Conservation (phyloP, 805 yeast genomes). For the Dipodascus albidus region DNA sequence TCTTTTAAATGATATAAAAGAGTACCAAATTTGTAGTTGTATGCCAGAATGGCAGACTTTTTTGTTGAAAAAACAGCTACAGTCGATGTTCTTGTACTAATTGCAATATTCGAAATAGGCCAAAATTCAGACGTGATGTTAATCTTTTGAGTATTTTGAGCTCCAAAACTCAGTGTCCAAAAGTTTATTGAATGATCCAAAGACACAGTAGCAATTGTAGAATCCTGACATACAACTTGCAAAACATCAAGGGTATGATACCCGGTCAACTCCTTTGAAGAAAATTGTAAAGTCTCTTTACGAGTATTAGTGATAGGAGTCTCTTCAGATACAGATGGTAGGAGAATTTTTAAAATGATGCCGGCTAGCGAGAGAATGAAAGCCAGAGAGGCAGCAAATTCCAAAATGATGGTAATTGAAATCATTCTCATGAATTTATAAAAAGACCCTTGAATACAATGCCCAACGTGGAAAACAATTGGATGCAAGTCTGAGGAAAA, state of each 20-base stretch:
- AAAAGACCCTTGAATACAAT: neutral
- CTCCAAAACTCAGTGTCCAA: conserved; percentile 33
- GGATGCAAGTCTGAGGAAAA: neutral
- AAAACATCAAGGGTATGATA: conserved; percentile 56
- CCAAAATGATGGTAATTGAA: conserved; percentile 28
- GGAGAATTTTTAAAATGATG: conserved; percentile 32
- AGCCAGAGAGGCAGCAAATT: conserved; percentile 39
- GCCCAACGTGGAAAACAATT: conserved; percentile 1
- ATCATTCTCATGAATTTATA: conserved; percentile 3
- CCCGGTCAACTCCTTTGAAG: conserved; percentile 33
- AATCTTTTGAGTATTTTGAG: conserved; percentile 5
- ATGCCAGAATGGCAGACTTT: conserved; percentile 4
- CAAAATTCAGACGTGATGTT: conserved; percentile 12
- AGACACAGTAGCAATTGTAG: conserved; percentile 50
- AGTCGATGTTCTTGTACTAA: conserved; percentile 7
- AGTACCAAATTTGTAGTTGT: conserved; percentile 8
- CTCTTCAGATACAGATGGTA: conserved; percentile 19
- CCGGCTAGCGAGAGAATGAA: conserved; percentile 41
- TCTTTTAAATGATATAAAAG: conserved; percentile 4
- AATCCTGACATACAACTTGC: conserved; percentile 27
- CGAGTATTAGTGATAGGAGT: conserved; percentile 13
- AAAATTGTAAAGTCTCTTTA: conserved; percentile 15
- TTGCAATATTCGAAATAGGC: conserved; percentile 17
- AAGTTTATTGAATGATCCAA: conserved; percentile 60
- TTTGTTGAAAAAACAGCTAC: conserved; percentile 10